Percentiles rank a stretch among this genome's conserved stretches.
phyloP scores from a whole-genome alignment of 306 rosid species.

The Cicer pinnatifidum region DNA sequence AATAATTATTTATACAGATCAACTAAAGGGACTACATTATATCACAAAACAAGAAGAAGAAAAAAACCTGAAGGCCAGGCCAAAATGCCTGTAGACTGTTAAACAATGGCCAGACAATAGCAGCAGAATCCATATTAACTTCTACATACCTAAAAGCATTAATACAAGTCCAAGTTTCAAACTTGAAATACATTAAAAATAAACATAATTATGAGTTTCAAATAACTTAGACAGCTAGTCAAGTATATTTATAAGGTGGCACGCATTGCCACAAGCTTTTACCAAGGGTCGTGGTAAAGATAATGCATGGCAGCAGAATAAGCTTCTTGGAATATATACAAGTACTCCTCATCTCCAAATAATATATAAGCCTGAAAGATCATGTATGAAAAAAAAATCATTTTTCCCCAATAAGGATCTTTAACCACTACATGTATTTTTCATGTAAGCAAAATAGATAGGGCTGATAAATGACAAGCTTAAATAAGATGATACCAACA shows the following conservation, averaged over 20 bases:
- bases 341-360: constrained; percentile 96
- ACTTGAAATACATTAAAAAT: constrained; percentile 37
- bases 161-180: constrained; percentile 40
- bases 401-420: constrained; percentile 5
- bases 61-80: constrained; percentile 98
- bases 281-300: constrained; percentile 96
- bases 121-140: constrained; percentile 97
- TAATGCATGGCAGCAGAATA: constrained; percentile 93
- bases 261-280: constrained; percentile 56
- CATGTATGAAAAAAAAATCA: constrained; percentile 41
- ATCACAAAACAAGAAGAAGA: constrained; percentile 27
- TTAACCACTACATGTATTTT: background rate
- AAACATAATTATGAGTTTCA: constrained; percentile 22
- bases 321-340: constrained; percentile 95
- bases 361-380: constrained; percentile 83
- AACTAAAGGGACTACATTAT: constrained; percentile 29
- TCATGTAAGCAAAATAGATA: constrained; percentile 30
- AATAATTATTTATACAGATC: constrained; percentile 36
- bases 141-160: constrained; percentile 81
- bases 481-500: constrained; percentile 3
- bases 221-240: constrained; percentile 38
- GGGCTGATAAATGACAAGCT: background rate
- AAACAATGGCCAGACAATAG: constrained; percentile 95
- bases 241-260: constrained; percentile 45
- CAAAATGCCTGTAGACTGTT: constrained; percentile 99